Evolutionary conservation across 208 protist species (phyloP).

Genomic region (Entamoeba histolytica): DNA sequence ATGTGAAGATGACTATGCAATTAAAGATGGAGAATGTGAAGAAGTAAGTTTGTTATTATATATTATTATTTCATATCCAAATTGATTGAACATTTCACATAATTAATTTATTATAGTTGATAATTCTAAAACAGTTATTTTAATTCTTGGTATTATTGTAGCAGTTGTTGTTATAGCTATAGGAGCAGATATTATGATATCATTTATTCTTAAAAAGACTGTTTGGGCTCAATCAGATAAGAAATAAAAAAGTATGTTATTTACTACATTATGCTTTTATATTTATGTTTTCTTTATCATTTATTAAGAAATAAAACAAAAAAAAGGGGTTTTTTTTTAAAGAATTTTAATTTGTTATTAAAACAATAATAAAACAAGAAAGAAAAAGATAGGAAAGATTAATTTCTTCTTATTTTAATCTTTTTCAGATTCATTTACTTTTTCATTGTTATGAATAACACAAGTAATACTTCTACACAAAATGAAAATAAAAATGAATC

Average conservation of each 20-base stretch:
- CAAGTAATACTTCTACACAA: not conserved
- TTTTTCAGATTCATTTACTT: not conserved
- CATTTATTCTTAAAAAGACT: not conserved
- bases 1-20: not conserved
- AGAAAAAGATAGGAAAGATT: not conserved
- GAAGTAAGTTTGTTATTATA: not conserved
- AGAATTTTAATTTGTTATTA: not conserved
- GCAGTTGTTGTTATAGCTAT: not conserved
- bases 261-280: not conserved
- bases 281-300: not conserved
- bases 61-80: not conserved
- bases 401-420: not conserved
- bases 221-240: not conserved
- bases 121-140: not conserved
- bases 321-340: not conserved
- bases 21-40: not conserved
- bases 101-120: not conserved
- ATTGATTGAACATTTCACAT: not conserved
- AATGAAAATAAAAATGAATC: not conserved
- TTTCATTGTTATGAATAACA: not conserved
- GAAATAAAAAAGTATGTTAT: not conserved
- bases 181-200: not conserved
- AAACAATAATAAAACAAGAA: not conserved
- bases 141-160: not conserved
- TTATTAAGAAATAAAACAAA: not conserved